These are phyloP conservation scores for Moniliella sp. DNA, from an alignment of 1,284 basidiomycete genomes.

Conservation along the genomic window DNA sequence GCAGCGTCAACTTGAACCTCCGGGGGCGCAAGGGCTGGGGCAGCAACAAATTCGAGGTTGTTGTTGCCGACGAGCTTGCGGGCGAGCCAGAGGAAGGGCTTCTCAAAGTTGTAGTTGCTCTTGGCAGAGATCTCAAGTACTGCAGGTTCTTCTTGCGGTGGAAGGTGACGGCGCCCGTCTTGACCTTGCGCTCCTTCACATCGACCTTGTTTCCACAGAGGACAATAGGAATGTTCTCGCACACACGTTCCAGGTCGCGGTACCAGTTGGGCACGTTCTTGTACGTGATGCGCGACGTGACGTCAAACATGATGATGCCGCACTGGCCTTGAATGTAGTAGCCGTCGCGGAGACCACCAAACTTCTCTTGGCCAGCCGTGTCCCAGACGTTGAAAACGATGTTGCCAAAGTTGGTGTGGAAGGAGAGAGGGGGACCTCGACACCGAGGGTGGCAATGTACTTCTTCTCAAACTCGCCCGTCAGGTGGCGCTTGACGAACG, in stretches of 20 bases:
- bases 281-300: slow-evolving; percentile 97
- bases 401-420: slow-evolving; percentile 93
- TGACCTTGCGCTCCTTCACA: slow-evolving; percentile 99
- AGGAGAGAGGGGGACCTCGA: slow-evolving; percentile 88
- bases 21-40: slow-evolving; percentile 79
- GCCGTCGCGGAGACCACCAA: slow-evolving; percentile 38
- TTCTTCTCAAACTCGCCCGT: slow-evolving; percentile 99
- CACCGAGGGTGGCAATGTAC: slow-evolving; percentile 97
- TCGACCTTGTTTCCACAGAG: slow-evolving; percentile 99
- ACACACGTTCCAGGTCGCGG: slow-evolving; percentile 95
- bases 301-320: slow-evolving; percentile 99
- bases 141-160: slow-evolving; percentile 99
- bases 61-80: slow-evolving; percentile 90
- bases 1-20: slow-evolving; percentile 64
- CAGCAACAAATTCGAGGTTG: slow-evolving; percentile 78
- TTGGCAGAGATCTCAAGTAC: slow-evolving; percentile 98
- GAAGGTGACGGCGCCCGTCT: slow-evolving; percentile 94
- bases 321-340: slow-evolving; percentile 53
- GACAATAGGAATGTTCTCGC: slow-evolving; percentile 97
- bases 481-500: slow-evolving; percentile 58
- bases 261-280: slow-evolving; percentile 99
- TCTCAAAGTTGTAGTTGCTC: slow-evolving; percentile 99
- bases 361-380: slow-evolving; percentile 98
- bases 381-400: slow-evolving; percentile 99
- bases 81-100: slow-evolving; percentile 97